Conservation (phyloP, 805 yeast genomes). For the Ogataea nitratoaversa region DNA sequence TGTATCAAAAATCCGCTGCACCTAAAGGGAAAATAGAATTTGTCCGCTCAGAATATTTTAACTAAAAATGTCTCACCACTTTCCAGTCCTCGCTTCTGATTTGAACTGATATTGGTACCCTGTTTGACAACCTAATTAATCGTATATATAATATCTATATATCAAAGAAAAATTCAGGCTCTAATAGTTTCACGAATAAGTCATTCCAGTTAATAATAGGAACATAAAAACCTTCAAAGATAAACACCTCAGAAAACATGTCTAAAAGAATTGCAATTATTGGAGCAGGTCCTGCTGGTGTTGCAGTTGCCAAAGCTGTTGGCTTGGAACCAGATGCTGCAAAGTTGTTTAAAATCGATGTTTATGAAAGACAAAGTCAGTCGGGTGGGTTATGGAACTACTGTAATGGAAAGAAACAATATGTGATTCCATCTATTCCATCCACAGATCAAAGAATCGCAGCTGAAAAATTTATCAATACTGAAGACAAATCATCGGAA, state of each 20-base stretch:
- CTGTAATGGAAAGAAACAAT: slow-evolving; percentile 23
- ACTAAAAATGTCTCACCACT: too few relatives aligned
- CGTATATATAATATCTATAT: too few relatives aligned
- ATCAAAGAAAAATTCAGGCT: too few relatives aligned
- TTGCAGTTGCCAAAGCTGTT: slow-evolving; percentile 31
- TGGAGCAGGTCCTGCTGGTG: slow-evolving; percentile 34
- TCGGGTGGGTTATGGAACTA: slow-evolving; percentile 35
- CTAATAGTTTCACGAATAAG: too few relatives aligned
- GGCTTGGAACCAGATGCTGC: slow-evolving; percentile 29
- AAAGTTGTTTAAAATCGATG: slow-evolving; percentile 21
- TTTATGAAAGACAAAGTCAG: slow-evolving; percentile 28
- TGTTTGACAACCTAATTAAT: too few relatives aligned
- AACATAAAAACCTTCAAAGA: too few relatives aligned
- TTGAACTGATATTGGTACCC: too few relatives aligned
- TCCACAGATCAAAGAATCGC: slow-evolving; percentile 16
- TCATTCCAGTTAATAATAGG: too few relatives aligned
- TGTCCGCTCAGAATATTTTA: too few relatives aligned
- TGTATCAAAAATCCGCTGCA: too few relatives aligned
- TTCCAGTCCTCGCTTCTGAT: too few relatives aligned
- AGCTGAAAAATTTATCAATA: slow-evolving; percentile 12
- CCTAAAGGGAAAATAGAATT: too few relatives aligned
- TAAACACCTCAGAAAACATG: background rate
- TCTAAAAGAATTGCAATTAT: slow-evolving; percentile 27
- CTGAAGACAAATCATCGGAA: slow-evolving; percentile 5
- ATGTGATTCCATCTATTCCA: slow-evolving; percentile 23